A percentile compares a stretch with the other conserved stretches of the same genome.
Evolutionary conservation across 2,329 filamentous ascomycete genomes (phyloP).

Genomic region (Didymella pomorum): DNA sequence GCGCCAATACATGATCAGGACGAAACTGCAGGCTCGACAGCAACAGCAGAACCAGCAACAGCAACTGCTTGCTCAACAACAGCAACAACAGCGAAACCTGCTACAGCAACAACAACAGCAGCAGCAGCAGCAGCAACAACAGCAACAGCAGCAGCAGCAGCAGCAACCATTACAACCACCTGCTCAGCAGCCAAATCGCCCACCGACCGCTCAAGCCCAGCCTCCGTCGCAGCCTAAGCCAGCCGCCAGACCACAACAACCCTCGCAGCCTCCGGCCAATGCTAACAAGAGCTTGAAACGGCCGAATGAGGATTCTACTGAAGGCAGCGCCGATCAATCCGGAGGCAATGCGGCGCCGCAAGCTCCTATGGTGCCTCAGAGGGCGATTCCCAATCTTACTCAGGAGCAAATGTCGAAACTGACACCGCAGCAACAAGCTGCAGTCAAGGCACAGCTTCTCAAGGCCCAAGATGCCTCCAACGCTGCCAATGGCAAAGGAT

Average conservation of each 20-base stretch:
- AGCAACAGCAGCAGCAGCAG: constrained; percentile 22
- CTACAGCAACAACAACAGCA: constrained; percentile 24
- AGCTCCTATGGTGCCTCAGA: constrained; percentile 47
- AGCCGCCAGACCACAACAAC: constrained; percentile 30
- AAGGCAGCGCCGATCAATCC: constrained; percentile 44
- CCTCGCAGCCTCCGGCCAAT: constrained; percentile 32
- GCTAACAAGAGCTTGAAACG: constrained; percentile 44
- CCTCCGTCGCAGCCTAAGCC: constrained; percentile 25
- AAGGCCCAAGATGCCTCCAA: constrained; percentile 47
- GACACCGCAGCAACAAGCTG: constrained; percentile 43
- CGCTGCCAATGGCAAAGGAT: constrained; percentile 37
- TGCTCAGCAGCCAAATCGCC: constrained; percentile 15
- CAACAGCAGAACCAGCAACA: constrained; percentile 23
- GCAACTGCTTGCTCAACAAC: constrained; percentile 36
- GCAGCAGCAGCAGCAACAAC: constrained; percentile 27
- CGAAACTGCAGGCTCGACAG: constrained; percentile 32
- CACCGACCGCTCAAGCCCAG: constrained; percentile 11
- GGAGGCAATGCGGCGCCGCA: constrained; percentile 40
- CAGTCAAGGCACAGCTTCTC: constrained; percentile 43
- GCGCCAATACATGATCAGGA: constrained; percentile 36
- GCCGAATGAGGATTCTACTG: constrained; percentile 53
- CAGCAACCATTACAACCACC: constrained; percentile 14
- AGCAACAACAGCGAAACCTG: constrained; percentile 35
- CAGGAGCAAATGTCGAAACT: constrained; percentile 47
- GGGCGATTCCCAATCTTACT: constrained; percentile 39